These are phyloP conservation scores for Amaranthus palmeri DNA, from an alignment of 148 eudicot species.

Conservation along the genomic window DNA sequence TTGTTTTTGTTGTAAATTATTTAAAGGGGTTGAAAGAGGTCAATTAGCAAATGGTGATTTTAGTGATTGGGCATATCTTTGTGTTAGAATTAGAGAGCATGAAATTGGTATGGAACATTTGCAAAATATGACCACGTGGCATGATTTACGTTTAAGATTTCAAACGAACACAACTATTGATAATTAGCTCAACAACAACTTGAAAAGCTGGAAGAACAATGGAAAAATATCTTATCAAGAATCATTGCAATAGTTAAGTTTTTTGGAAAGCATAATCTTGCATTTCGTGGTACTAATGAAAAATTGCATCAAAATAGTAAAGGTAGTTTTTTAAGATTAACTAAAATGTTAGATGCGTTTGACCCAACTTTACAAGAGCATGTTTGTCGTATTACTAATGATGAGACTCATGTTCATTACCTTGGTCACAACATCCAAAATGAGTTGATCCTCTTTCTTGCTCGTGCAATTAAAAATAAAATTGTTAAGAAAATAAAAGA, in stretches of 20 bases:
- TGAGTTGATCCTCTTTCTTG: too few relatives aligned
- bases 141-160: slow-evolving; percentile 11
- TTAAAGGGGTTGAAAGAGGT: too few relatives aligned
- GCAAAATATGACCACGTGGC: too few relatives aligned
- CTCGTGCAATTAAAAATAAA: neutral
- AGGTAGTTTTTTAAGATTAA: slow-evolving; percentile 21
- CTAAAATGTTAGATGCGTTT: slow-evolving; percentile 26
- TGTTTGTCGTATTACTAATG: slow-evolving; percentile 8
- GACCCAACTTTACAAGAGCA: slow-evolving; percentile 21
- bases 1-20: too few relatives aligned
- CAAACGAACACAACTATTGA: slow-evolving; percentile 13
- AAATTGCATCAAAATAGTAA: slow-evolving; percentile 18
- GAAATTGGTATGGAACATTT: too few relatives aligned
- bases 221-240: slow-evolving; percentile 9
- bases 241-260: neutral
- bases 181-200: slow-evolving; percentile 3
- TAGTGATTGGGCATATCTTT: too few relatives aligned
- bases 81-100: too few relatives aligned
- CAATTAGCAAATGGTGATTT: too few relatives aligned
- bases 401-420: neutral
- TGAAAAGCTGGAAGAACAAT: slow-evolving; percentile 4
- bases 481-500: slow-evolving; percentile 1
- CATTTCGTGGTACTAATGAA: slow-evolving; percentile 7
- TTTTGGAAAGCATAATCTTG: slow-evolving; percentile 14
- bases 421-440: too few relatives aligned